Evolutionary conservation across 331 rosid genomes (phyloP), one percentile per base, ranked within the genome.

Genomic region (Telfairia occidentalis): DNA sequence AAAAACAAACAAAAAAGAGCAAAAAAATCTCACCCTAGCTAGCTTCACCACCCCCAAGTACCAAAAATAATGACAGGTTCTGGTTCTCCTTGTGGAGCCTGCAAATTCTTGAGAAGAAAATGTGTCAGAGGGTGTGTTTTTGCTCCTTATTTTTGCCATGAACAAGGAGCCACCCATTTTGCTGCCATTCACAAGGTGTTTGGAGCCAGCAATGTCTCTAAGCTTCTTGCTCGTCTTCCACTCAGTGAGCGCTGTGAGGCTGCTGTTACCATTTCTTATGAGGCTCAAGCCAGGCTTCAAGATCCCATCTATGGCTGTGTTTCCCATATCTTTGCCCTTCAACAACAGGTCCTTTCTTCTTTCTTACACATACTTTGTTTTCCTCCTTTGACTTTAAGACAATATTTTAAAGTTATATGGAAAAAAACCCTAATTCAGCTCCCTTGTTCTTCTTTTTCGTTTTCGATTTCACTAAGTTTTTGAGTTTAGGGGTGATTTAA

Each of bases 31-130:
- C 19, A 1, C 12, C 60, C 30, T 4, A 7, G n/a, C n/a, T n/a
- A n/a, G n/a, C n/a, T n/a, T n/a, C n/a, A n/a, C n/a, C n/a, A 19
- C 7, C 46, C 23, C 55, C 23, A 57, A 57, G 23, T 2, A 28
- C 65, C 66, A 73, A 65, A 45, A 81, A 6, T 23, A 28, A 90
- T 95, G 96, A 84, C 91, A 9, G 92, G 98, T 52, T 83, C 89
- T 79, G 87, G 98, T 81, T 95, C 99, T 83, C 99, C 99, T 46
- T 95, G 99, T 83, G 99, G 99, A 90, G 99, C 99, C n/a, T 95
- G 99, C 83, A 95, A 92, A 74, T 95, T 95, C 89, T 82, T 95
- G 92, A 95, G 99, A 77, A 90, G 99, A 78, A 95, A 90, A 87
- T 95, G 99, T 83, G 82, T 84, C 7, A 92, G 85, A 38, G 97